phyloP scores from a whole-genome alignment of 2,329 filamentous ascomycete genomes.

The Alternaria sp. region DNA sequence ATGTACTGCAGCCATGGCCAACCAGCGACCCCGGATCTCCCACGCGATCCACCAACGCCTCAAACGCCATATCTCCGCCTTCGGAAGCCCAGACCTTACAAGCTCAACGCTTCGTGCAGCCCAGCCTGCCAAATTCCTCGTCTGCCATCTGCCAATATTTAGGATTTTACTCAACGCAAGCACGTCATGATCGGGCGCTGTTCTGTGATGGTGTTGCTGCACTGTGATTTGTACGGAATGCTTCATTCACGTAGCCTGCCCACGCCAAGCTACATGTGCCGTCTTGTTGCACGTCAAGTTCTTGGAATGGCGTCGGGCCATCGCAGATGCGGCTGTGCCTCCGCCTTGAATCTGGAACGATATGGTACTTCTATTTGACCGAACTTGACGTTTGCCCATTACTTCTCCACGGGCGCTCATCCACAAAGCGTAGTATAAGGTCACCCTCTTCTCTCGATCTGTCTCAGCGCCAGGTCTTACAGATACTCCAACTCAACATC shows the following conservation, averaged over 20 bases:
- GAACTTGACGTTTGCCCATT: slow-evolving; percentile 13
- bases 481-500: not conserved
- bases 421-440: slow-evolving; percentile 8
- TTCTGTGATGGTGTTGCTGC: slow-evolving; percentile 15
- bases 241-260: slow-evolving; percentile 13
- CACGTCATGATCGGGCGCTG: slow-evolving; percentile 32
- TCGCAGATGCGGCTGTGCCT: slow-evolving; percentile 25
- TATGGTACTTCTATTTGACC: slow-evolving; percentile 22
- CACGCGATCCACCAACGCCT: slow-evolving; percentile 7
- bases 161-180: slow-evolving; percentile 23
- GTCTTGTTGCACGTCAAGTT: slow-evolving; percentile 22
- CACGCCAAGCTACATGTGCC: slow-evolving; percentile 33
- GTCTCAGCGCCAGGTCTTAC: slow-evolving; percentile 2
- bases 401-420: slow-evolving; percentile 12
- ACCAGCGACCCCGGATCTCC: slow-evolving; percentile 11
- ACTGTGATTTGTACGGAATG: slow-evolving; percentile 32
- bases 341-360: slow-evolving; percentile 30
- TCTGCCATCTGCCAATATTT: slow-evolving; percentile 21
- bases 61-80: slow-evolving; percentile 23
- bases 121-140: slow-evolving; percentile 34
- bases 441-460: slow-evolving; percentile 5
- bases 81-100: slow-evolving; percentile 39
- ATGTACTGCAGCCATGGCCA: not conserved
- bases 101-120: slow-evolving; percentile 34
- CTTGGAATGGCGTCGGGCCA: slow-evolving; percentile 24